A percentile compares a stretch with the other conserved stretches of the same genome.
Evolutionary conservation across 148 eudicot genomes (phyloP).

Genomic region (Vaccinium myrtillus): DNA sequence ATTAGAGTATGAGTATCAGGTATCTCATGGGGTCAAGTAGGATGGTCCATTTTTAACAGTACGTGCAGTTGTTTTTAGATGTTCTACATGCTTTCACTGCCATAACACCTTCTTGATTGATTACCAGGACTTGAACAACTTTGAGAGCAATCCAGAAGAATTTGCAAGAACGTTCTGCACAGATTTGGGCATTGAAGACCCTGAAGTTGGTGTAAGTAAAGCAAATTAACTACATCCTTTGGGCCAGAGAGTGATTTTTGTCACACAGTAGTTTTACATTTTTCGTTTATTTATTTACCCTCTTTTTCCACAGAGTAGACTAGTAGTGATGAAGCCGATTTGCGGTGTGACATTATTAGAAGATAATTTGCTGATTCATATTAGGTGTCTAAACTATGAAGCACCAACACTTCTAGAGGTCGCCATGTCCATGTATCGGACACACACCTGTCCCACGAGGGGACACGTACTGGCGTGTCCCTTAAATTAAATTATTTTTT

Average conservation of each 20-base stretch:
- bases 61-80: neutral
- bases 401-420: no score
- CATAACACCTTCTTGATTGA: constrained; percentile 7
- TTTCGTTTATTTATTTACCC: neutral
- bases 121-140: constrained; percentile 86
- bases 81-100: constrained; percentile 8
- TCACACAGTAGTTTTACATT: neutral
- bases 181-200: constrained; percentile 86
- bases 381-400: neutral
- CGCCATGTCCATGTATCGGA: no score
- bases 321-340: neutral
- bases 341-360: neutral
- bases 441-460: no score
- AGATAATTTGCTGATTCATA: neutral
- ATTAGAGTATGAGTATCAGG: neutral
- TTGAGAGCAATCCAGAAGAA: constrained; percentile 97
- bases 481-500: no score
- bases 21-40: neutral
- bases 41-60: neutral
- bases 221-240: neutral
- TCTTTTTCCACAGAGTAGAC: neutral
- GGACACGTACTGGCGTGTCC: no score
- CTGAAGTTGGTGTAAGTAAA: constrained; percentile 93
- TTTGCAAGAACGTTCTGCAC: constrained; percentile 81
- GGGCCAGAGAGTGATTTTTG: neutral